Evolutionary conservation across 192 early-diverging fungal genomes (phyloP).

Genomic region (Entophlyctis helioformis): DNA sequence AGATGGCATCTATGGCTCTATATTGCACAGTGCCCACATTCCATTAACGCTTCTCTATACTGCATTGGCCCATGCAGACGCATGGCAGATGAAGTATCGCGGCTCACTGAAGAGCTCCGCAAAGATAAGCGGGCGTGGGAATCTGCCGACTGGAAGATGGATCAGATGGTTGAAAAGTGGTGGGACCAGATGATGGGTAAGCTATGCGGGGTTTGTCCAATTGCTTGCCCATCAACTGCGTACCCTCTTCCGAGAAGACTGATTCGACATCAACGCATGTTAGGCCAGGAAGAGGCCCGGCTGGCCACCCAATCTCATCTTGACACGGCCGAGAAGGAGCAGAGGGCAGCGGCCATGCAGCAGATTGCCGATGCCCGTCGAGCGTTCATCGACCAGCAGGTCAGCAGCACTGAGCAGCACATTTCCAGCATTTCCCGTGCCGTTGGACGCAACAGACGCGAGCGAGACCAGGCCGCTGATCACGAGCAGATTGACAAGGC

Average conservation of each 20-base stretch:
- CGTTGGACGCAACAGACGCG: slow-evolving; percentile 14
- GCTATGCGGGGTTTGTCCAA: slow-evolving; percentile 5
- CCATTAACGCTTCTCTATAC: background rate
- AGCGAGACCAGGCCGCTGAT: slow-evolving; percentile 2
- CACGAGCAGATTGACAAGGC: slow-evolving; percentile 3
- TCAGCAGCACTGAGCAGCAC: slow-evolving; percentile 4
- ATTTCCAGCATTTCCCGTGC: slow-evolving; percentile 7
- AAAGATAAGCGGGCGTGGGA: slow-evolving; percentile 33
- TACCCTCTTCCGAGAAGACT: background rate
- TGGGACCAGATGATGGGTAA: slow-evolving; percentile 32
- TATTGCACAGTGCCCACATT: background rate
- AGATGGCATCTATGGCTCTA: background rate
- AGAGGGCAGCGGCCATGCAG: slow-evolving; percentile 17
- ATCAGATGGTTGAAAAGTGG: slow-evolving; percentile 42
- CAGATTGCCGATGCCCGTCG: slow-evolving; percentile 25
- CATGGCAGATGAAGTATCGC: slow-evolving; percentile 19
- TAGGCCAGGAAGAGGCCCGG: background rate
- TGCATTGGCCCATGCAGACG: slow-evolving; percentile 4
- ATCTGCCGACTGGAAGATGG: slow-evolving; percentile 34
- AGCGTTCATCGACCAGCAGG: slow-evolving; percentile 14
- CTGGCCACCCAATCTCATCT: background rate
- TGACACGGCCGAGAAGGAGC: slow-evolving; percentile 28
- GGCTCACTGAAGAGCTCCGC: slow-evolving; percentile 27
- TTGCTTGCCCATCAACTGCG: background rate
- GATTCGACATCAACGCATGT: background rate